Percentiles rank a stretch among this genome's conserved stretches.
Conservation (phyloP, 2,329 filamentous ascomycete genomes). For the Cordyceps cicadae region DNA sequence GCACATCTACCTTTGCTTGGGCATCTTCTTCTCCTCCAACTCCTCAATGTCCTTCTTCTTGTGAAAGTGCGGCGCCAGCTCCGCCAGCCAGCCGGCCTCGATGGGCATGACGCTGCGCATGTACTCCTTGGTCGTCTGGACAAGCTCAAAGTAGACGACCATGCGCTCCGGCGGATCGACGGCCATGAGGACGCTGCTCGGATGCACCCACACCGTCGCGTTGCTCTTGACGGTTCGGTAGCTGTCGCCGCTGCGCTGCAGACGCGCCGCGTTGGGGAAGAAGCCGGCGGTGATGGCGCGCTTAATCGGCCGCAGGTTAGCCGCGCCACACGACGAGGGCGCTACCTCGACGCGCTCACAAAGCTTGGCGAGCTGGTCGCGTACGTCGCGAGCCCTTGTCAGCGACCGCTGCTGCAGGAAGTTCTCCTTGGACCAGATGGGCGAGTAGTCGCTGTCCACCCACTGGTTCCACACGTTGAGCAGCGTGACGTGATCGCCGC, state of each 20-base stretch:
- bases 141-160: conserved; percentile 79
- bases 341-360: conserved; percentile 89
- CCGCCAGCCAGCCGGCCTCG: conserved; percentile 73
- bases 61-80: conserved; percentile 90
- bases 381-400: conserved; percentile 79
- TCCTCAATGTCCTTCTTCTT: conserved; percentile 84
- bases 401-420: conserved; percentile 89
- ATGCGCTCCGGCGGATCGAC: conserved; percentile 69
- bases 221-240: conserved; percentile 91
- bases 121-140: conserved; percentile 82
- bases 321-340: conserved; percentile 56
- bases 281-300: conserved; percentile 86
- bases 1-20: conserved; percentile 22
- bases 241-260: conserved; percentile 75
- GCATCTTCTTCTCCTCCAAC: conserved; percentile 64
- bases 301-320: conserved; percentile 67
- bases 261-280: conserved; percentile 82
- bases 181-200: conserved; percentile 71
- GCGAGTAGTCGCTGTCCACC: conserved; percentile 83
- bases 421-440: conserved; percentile 84
- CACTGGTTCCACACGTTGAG: conserved; percentile 95
- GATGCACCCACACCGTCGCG: conserved; percentile 85
- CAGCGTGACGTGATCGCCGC: conserved; percentile 80
- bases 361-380: conserved; percentile 84
- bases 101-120: conserved; percentile 84